These are phyloP conservation scores for Trametes elegans DNA, from an alignment of 768 basidiomycete species.

Conservation along the genomic window DNA sequence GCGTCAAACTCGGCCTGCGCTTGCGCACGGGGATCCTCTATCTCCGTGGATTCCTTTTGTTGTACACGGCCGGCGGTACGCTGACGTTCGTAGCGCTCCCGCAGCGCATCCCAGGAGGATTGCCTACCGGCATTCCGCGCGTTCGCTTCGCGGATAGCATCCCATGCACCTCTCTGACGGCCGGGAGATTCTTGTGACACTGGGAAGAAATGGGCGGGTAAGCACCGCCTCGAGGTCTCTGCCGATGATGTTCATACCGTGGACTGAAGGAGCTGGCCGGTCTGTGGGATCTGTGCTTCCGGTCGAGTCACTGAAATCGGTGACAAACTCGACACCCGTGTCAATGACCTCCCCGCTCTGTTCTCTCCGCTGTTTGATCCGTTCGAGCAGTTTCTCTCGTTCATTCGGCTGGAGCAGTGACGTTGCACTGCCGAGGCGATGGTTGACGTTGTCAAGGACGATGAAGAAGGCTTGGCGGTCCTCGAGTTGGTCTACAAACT, in stretches of 20 bases:
- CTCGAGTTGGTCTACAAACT: constrained; percentile 33
- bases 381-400: constrained; percentile 13
- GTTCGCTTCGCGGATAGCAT: constrained; percentile 61
- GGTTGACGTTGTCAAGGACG: constrained; percentile 33
- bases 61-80: constrained; percentile 16
- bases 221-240: neutral
- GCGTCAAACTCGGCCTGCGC: constrained; percentile 62
- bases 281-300: constrained; percentile 4
- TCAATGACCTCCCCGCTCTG: constrained; percentile 12
- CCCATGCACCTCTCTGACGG: constrained; percentile 48
- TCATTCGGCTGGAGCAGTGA: constrained; percentile 10
- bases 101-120: constrained; percentile 69
- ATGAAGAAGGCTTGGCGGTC: constrained; percentile 31
- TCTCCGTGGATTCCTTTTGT: constrained; percentile 10
- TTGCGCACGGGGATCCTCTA: constrained; percentile 31
- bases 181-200: constrained; percentile 6
- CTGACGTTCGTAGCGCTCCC: constrained; percentile 51
- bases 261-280: neutral
- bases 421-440: constrained; percentile 9
- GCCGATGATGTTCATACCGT: neutral
- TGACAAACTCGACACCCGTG: constrained; percentile 3
- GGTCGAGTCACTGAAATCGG: constrained; percentile 9
- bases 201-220: neutral
- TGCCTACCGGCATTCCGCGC: constrained; percentile 35
- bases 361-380: constrained; percentile 10